Conservation (phyloP, 345 rosid species). For the Linum usitatissimum region DNA sequence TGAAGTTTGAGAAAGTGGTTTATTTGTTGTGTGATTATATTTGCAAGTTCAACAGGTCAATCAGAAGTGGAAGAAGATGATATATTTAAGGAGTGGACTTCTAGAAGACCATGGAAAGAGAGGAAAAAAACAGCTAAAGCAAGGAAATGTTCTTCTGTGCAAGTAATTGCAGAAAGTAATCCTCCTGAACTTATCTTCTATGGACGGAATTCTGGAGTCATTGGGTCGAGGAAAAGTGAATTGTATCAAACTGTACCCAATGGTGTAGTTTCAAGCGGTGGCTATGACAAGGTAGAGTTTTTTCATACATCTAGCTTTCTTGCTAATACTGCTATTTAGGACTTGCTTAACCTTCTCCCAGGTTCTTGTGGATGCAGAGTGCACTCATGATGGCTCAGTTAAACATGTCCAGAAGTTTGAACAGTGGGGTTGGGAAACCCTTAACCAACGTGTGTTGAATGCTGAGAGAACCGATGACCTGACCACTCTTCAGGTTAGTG, state of each 20-base stretch:
- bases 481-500: conserved; percentile 62
- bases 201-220: conserved; percentile 59
- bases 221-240: conserved; percentile 52
- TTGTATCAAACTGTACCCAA: conserved; percentile 28
- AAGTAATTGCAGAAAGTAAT: conserved; percentile 20
- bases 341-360: conserved; percentile 17
- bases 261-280: conserved; percentile 27
- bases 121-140: conserved; percentile 58
- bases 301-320: background rate
- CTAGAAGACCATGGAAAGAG: conserved; percentile 78
- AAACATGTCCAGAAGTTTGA: conserved; percentile 87
- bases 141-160: conserved; percentile 24
- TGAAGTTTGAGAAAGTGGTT: background rate
- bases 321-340: background rate
- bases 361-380: conserved; percentile 98
- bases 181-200: conserved; percentile 63
- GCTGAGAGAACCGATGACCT: conserved; percentile 74
- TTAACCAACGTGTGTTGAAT: conserved; percentile 71
- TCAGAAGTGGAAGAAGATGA: conserved; percentile 29
- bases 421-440: conserved; percentile 89
- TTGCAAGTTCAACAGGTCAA: conserved; percentile 46
- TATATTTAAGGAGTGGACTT: conserved; percentile 56
- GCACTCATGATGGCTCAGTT: conserved; percentile 95
- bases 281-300: conserved; percentile 70
- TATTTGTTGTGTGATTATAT: conserved; percentile 25